These are phyloP conservation scores for Arbutus unedo DNA, from an alignment of 148 eudicot species.

Conservation along the genomic window DNA sequence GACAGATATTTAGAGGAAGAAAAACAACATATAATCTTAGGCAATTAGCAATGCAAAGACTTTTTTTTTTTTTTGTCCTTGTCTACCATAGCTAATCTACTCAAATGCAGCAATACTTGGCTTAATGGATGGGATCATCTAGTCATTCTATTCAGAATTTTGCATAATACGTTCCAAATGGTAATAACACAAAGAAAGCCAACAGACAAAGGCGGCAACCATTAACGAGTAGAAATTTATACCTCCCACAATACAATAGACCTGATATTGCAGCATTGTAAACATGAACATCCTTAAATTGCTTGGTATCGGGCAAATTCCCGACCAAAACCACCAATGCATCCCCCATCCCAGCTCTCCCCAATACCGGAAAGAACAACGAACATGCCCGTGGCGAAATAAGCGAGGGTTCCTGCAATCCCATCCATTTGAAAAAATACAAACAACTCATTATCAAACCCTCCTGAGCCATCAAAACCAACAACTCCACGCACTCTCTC, in stretches of 20 bases:
- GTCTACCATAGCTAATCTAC: constrained; percentile 8
- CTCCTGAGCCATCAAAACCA: constrained; percentile 60
- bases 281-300: constrained; percentile 74
- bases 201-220: background rate
- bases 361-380: constrained; percentile 66
- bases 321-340: constrained; percentile 64
- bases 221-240: constrained; percentile 6
- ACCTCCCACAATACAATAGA: constrained; percentile 68
- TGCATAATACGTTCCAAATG: background rate
- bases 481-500: constrained; percentile 57
- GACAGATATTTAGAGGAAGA: background rate
- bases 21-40: background rate
- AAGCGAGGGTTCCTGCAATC: constrained; percentile 66
- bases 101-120: background rate
- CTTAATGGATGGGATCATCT: background rate
- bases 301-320: constrained; percentile 54
- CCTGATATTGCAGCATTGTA: constrained; percentile 88
- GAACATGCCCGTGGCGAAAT: constrained; percentile 59
- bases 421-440: constrained; percentile 92
- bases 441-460: constrained; percentile 61
- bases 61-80: background rate
- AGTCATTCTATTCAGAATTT: background rate
- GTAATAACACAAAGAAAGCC: too few relatives aligned
- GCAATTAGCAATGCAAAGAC: background rate
- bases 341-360: constrained; percentile 64